Conservation (phyloP, 805 yeast species). For the Kuraishia ogatae region DNA sequence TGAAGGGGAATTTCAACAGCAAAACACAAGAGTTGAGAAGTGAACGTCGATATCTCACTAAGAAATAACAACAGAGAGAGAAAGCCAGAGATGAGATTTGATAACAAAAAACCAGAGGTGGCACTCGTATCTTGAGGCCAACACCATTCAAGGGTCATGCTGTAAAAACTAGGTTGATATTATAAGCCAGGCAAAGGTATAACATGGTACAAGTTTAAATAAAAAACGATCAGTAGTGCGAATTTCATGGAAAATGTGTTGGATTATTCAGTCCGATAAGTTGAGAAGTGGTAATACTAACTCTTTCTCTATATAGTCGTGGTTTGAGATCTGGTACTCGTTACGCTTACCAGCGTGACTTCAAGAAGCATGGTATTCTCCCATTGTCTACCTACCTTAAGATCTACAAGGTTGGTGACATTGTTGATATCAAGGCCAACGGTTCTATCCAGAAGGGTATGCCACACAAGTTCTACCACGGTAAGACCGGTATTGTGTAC, state of each 20-base stretch:
- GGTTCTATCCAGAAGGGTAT: slow-evolving; percentile 99
- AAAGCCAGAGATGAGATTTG: too few species aligned
- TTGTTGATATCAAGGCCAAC: slow-evolving; percentile 98
- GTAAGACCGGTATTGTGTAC: slow-evolving; percentile 99
- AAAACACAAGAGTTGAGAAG: neutral
- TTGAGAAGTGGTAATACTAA: neutral
- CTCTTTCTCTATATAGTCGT: slow-evolving; percentile 43
- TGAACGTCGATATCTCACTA: too few species aligned
- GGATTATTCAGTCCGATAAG: too few species aligned
- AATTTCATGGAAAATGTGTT: too few species aligned
- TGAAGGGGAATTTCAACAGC: neutral
- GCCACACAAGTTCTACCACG: slow-evolving; percentile 99
- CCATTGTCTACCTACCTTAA: slow-evolving; percentile 95
- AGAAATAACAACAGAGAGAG: too few species aligned
- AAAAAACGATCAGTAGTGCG: too few species aligned
- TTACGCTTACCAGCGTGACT: slow-evolving; percentile 99
- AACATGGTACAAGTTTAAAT: too few species aligned
- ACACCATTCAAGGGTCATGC: too few species aligned
- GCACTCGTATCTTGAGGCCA: too few species aligned
- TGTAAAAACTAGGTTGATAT: too few species aligned
- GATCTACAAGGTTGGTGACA: slow-evolving; percentile 98
- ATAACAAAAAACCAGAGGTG: too few species aligned
- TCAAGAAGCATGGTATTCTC: slow-evolving; percentile 93
- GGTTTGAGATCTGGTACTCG: slow-evolving; percentile 99
- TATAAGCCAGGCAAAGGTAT: too few species aligned